Conservation (phyloP, 2,329 filamentous ascomycete species). For the Colletotrichum graminicola region DNA sequence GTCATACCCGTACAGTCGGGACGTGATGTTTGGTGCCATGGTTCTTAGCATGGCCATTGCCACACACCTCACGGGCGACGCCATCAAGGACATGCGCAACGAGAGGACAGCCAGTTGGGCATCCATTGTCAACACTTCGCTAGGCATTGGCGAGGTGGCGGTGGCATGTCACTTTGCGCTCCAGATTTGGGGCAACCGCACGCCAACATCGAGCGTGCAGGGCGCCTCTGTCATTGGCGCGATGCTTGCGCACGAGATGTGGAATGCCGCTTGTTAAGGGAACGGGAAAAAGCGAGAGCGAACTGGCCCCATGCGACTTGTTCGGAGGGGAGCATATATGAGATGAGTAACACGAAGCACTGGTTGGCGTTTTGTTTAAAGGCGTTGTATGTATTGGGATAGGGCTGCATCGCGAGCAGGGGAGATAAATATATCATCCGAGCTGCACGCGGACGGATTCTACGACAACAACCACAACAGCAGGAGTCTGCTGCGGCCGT, state of each 20-base stretch:
- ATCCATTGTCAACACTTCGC: slow-evolving; percentile 31
- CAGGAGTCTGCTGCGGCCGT: not conserved
- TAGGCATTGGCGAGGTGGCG: slow-evolving; percentile 40
- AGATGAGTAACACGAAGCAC: slow-evolving; percentile 37
- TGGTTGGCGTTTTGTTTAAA: slow-evolving; percentile 18
- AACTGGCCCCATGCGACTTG: not conserved
- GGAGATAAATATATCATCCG: not conserved
- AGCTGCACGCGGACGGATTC: not conserved
- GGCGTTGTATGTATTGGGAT: slow-evolving; percentile 22
- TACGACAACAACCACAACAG: not conserved
- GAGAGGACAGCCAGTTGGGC: slow-evolving; percentile 32
- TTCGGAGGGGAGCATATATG: not conserved
- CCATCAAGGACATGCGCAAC: slow-evolving; percentile 32
- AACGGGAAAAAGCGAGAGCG: not conserved
- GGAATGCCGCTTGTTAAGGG: slow-evolving; percentile 37
- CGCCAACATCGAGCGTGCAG: slow-evolving; percentile 23
- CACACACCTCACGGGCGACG: slow-evolving; percentile 37
- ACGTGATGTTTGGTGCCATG: slow-evolving; percentile 43
- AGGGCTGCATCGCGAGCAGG: not conserved
- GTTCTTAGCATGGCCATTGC: slow-evolving; percentile 36
- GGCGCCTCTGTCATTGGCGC: slow-evolving; percentile 37
- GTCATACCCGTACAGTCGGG: slow-evolving; percentile 37
- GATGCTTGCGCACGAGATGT: slow-evolving; percentile 41
- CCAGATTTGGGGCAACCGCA: slow-evolving; percentile 35
- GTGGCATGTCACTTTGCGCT: slow-evolving; percentile 37